A percentile compares a stretch with the other conserved stretches of the same genome.
phyloP scores from a whole-genome alignment of 228 moss, liverwort and hornwort species.

The Sphagnum fallax region DNA sequence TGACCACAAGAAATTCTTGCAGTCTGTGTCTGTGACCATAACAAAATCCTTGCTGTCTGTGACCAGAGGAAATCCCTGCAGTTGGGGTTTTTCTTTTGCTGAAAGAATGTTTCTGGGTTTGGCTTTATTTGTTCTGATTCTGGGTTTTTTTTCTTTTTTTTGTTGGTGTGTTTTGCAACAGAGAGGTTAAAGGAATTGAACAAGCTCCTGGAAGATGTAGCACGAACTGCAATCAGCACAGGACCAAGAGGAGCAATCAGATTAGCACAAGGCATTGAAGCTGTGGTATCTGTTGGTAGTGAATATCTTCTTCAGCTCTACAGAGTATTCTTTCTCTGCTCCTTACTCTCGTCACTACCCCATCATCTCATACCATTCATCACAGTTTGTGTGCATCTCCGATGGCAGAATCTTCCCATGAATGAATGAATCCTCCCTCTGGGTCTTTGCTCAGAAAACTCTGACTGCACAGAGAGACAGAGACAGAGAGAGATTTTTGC shows the following conservation, averaged over 20 bases:
- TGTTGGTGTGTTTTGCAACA: slow-evolving; percentile 3
- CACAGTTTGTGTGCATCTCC: not conserved
- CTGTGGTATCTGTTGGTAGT: slow-evolving; percentile 65
- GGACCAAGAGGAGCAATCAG: slow-evolving; percentile 76
- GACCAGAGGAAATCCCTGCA: no score
- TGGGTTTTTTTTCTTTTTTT: no score
- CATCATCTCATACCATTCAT: not conserved
- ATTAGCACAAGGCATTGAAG: slow-evolving; percentile 81
- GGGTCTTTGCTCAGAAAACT: no score
- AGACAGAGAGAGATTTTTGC: no score
- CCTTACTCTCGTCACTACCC: not conserved
- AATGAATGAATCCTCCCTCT: no score
- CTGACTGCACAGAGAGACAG: no score
- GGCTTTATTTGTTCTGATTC: no score
- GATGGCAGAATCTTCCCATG: not conserved
- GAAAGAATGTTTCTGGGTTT: no score
- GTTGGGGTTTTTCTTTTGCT: no score
- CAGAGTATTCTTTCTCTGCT: slow-evolving; percentile 10
- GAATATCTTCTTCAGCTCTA: slow-evolving; percentile 68
- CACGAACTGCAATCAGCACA: slow-evolving; percentile 60
- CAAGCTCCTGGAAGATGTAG: slow-evolving; percentile 65
- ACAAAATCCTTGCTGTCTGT: no score
- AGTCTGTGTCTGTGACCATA: no score
- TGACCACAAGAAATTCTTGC: no score
- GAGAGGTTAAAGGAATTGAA: slow-evolving; percentile 68